Base-by-base conservation (phyloP, 805 yeast species). In the Nakazawaea wickerhamii region DNA sequence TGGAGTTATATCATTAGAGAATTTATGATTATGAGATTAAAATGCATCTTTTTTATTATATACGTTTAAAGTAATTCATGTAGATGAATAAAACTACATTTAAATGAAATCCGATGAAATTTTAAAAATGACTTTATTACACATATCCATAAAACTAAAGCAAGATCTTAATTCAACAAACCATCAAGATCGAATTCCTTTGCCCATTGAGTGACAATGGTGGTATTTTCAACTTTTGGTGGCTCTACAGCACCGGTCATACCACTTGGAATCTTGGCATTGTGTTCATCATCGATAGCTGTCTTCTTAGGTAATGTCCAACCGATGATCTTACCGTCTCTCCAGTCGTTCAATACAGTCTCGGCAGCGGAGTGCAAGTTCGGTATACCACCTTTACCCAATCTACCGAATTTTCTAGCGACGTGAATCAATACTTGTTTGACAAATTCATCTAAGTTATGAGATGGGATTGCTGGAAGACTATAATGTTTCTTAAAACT, bases 321-420 rank as follows among this genome's bases (percentile, higher is more conserved):
- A 37, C 97, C 95, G 43, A 82, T 64, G 54, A 93, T 79, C 59
- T 93, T 79, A 46, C 99, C 99, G 62, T 90, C 97, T 65, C 96
- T 80, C 98, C 98, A 93, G 65, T 93, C 99, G 55, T 77, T 87
- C 57, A 93, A 70, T 10, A 93, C 83, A 28, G 84, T 71, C 54
- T 76, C 61, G 28, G 95, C 96, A 7, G 98, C 95, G 50, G 90
- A 73, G 46, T 79, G 83, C 49, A 93, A 61, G 60, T 93, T 89
- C 44, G 98, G 96, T 46, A 93, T 65, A 58, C 99, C 99, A 33
- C 96, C 96, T 57, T 77, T 84, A 38, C 95, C 88, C 49, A 93
- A 70, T 63, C 97, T 77, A 45, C 99, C 99, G 62, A 88, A 81
- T 53, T 80, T 77, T 61, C 99, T 81, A 20, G 98, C 96, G 47